These are phyloP conservation scores for Haplosporangium gracile DNA, from an alignment of 192 early-diverging fungal genomes.

Conservation along the genomic window DNA sequence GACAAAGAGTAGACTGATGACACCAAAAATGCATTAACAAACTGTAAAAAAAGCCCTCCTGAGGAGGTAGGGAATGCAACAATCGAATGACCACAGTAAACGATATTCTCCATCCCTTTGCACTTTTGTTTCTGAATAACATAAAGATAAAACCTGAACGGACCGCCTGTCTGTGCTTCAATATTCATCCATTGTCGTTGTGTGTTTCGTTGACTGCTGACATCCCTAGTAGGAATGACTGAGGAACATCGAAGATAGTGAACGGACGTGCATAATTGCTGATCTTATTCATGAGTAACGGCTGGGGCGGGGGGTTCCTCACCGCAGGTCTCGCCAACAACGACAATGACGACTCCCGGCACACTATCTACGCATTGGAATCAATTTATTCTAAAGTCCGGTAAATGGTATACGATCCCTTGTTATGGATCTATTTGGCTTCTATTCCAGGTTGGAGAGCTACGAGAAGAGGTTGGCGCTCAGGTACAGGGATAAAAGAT, in stretches of 20 bases:
- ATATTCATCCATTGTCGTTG: neutral
- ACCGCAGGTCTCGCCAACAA: neutral
- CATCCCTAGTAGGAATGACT: neutral
- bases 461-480: neutral
- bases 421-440: neutral
- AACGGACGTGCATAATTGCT: neutral
- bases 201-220: neutral
- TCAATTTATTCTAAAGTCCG: neutral
- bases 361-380: neutral
- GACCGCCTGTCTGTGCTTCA: neutral
- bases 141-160: neutral
- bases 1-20: conserved; percentile 1
- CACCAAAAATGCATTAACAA: neutral
- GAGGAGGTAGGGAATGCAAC: neutral
- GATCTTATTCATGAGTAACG: neutral
- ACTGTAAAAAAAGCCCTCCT: neutral
- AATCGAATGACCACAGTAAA: neutral
- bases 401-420: neutral
- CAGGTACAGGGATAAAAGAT: no score
- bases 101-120: neutral
- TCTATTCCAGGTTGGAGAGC: neutral
- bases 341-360: neutral
- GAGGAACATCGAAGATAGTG: no score
- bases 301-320: neutral
- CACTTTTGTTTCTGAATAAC: neutral